These are phyloP conservation scores for Thoreauomyces humboldtii DNA, from an alignment of 192 early-diverging fungal species.

Conservation along the genomic window DNA sequence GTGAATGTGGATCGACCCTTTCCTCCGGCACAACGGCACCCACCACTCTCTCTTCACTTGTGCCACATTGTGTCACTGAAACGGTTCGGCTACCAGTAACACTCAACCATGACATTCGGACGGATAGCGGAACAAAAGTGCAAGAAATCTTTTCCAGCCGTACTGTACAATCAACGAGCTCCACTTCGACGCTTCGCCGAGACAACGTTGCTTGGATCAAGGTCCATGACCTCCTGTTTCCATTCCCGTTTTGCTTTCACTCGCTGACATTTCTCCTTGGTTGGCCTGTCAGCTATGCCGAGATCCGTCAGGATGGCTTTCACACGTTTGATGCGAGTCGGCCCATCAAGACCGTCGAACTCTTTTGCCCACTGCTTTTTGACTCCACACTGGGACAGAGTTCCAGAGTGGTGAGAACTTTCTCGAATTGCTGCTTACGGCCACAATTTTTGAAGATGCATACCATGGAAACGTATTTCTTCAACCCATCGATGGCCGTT, in stretches of 20 bases:
- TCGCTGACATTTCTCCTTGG: constrained; percentile 6
- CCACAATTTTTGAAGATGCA: no score
- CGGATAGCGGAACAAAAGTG: no score
- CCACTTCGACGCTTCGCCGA: background rate
- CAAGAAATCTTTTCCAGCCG: no score
- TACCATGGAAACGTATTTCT: constrained; percentile 7
- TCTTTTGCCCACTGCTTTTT: background rate
- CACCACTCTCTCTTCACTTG: no score
- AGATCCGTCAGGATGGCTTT: background rate
- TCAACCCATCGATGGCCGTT: background rate
- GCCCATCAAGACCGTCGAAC: background rate
- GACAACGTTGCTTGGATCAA: background rate
- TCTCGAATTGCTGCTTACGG: no score
- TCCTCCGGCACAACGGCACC: no score
- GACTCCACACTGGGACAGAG: constrained; percentile 3
- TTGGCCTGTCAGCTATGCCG: background rate
- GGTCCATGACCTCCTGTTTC: background rate
- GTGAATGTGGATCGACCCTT: no score
- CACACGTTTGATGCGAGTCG: background rate
- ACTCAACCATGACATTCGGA: no score
- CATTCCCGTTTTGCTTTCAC: background rate
- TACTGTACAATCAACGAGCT: no score
- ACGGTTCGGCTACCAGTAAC: no score
- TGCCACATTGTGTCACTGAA: no score
- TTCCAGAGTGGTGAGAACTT: background rate